Percentiles rank a stretch among this genome's conserved stretches.
Evolutionary conservation across 805 yeast species (phyloP).

Genomic region (Nakazawaea sp.): DNA sequence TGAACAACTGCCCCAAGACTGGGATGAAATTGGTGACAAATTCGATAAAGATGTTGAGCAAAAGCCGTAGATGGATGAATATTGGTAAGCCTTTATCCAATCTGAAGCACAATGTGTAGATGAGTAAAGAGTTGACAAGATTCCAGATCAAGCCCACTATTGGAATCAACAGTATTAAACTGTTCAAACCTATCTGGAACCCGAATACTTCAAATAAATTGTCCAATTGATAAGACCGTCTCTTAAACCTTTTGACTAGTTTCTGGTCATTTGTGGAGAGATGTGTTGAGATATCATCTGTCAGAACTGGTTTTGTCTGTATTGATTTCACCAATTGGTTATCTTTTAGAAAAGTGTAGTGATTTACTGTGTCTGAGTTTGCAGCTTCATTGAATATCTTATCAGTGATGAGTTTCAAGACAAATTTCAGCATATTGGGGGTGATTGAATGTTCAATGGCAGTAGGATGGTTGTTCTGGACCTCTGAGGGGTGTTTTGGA

Average conservation of each 20-base stretch:
- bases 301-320: not conserved
- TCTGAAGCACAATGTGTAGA: slow-evolving; percentile 12
- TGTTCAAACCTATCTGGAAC: slow-evolving; percentile 31
- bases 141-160: slow-evolving; percentile 28
- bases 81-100: slow-evolving; percentile 34
- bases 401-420: too few relatives aligned
- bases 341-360: not conserved
- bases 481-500: too few relatives aligned
- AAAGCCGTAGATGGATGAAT: slow-evolving; percentile 29
- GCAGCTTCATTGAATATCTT: not conserved
- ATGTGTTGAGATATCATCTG: slow-evolving; percentile 25
- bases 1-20: slow-evolving; percentile 33
- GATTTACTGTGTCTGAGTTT: not conserved
- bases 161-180: slow-evolving; percentile 30
- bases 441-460: too few relatives aligned
- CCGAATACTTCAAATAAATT: slow-evolving; percentile 33
- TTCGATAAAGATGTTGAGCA: slow-evolving; percentile 31
- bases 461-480: too few relatives aligned
- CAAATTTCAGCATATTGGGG: too few relatives aligned
- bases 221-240: slow-evolving; percentile 33
- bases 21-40: slow-evolving; percentile 35
- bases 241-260: slow-evolving; percentile 23
- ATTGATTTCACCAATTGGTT: not conserved
- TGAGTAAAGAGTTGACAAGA: slow-evolving; percentile 28
- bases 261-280: slow-evolving; percentile 24